Evolutionary conservation across 2,329 filamentous ascomycete genomes (phyloP).

Genomic region (Microascus cirrosus): DNA sequence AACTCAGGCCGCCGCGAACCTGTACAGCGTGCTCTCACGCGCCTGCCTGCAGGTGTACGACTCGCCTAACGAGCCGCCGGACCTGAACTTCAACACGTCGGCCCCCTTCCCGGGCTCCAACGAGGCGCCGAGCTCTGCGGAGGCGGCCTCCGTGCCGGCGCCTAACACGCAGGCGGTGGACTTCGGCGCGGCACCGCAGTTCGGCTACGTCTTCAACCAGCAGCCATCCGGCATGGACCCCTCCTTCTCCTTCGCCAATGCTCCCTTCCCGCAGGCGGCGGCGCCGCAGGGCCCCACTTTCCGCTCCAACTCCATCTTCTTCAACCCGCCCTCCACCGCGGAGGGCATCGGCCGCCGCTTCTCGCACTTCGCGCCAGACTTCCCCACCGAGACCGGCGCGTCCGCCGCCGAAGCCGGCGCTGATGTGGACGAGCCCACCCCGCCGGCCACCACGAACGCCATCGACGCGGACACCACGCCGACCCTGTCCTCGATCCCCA

Average conservation of each 20-base stretch:
- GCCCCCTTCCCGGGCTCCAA: not conserved
- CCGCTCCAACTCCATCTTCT: constrained; percentile 56
- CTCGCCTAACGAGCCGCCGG: constrained; percentile 29
- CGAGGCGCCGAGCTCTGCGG: not conserved
- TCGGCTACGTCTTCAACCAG: constrained; percentile 28
- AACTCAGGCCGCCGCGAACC: constrained; percentile 68
- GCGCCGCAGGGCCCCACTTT: constrained; percentile 36
- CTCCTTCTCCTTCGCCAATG: constrained; percentile 28
- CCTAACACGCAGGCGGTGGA: not conserved
- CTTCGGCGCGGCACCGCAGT: not conserved
- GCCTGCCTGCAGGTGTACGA: constrained; percentile 87
- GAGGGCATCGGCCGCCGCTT: constrained; percentile 45
- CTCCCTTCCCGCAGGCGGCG: constrained; percentile 29
- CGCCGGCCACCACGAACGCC: constrained; percentile 1
- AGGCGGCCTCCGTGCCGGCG: not conserved
- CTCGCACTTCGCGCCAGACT: constrained; percentile 53
- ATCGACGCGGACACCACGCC: constrained; percentile 3
- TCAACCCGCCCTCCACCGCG: constrained; percentile 38
- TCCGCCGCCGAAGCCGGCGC: not conserved
- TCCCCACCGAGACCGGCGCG: constrained; percentile 7
- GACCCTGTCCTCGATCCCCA: constrained; percentile 20
- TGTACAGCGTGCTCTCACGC: constrained; percentile 76
- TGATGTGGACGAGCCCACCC: not conserved
- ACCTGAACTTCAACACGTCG: constrained; percentile 32
- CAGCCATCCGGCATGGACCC: not conserved